Evolutionary conservation across 805 yeast genomes (phyloP), one percentile per base, ranked within the genome.

Genomic region (Candida incommunis): DNA sequence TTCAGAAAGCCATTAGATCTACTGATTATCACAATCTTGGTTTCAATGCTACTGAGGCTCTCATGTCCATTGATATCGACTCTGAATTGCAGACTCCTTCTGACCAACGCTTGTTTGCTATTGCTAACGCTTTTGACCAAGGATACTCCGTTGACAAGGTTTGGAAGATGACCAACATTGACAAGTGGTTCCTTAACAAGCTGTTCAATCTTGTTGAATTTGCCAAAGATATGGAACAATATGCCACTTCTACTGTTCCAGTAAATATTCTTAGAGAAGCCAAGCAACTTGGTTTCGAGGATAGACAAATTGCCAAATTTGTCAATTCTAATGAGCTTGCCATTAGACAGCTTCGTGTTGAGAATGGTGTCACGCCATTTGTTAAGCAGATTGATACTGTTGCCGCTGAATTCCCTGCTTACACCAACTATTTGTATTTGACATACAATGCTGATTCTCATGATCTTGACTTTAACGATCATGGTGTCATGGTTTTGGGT

Each of bases 391-490:
- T 90, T 59, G 97, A 90, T 61, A 90, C 98, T 31, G 73, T 90
- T 52, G 98, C 98, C 50, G 97, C 98, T 47, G 98, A 90, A 66
- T 90, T 90, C 79, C 98, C 98, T 42, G 98, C 98, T 43, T 75
- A 80, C 57, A 90, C 98, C 46, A 90, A 90, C 72, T 90, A 90
- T 66, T 72, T 90, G 56, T 90, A 90, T 77, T 84, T 95, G 43
- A 90, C 98, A 42, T 90, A 90, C 69, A 90, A 88, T 60, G 98
- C 96, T 47, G 74, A 84, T 48, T 71, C 77, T 47, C 80, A 79
- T 53, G 98, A 90, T 64, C 80, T 90, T 42, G 74, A 70, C 41
- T 92, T 90, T 61, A 76, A 82, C 57, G 97, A 90, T 48, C 74
- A 83, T 53, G 97, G 97, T 60, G 82, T 92, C 49, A 70, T 92